phyloP scores from a whole-genome alignment of 306 rosid species.

The Fragaria vesca region DNA sequence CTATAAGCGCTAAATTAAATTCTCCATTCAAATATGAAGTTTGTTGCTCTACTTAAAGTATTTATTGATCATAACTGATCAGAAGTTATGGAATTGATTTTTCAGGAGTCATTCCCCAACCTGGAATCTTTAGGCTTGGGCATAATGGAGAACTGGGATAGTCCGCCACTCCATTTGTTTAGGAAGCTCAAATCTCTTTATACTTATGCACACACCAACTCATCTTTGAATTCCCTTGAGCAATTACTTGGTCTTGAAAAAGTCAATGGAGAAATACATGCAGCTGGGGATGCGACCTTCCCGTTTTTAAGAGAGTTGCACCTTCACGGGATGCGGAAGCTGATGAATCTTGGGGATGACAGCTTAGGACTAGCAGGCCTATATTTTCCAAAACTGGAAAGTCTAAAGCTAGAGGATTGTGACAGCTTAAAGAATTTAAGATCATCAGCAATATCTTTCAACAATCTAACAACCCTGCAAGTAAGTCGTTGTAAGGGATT shows the following conservation, averaged over 20 bases:
- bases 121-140: not conserved
- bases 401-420: no score
- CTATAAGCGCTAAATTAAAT: not conserved
- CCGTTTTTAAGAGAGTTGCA: no score
- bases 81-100: not conserved
- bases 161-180: not conserved
- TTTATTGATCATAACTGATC: not conserved
- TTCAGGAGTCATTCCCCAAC: not conserved
- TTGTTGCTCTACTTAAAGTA: not conserved
- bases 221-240: not conserved
- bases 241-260: no score
- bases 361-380: no score
- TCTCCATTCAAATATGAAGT: not conserved
- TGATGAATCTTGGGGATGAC: no score
- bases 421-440: not conserved
- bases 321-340: no score
- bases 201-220: not conserved
- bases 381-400: no score
- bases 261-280: no score
- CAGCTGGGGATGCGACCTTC: no score
- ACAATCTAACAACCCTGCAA: not conserved
- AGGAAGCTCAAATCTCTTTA: not conserved
- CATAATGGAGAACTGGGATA: not conserved
- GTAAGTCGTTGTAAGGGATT: not conserved
- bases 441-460: not conserved